Evolutionary conservation across 257 asterid genomes (phyloP), one percentile per base, ranked within the genome.

Genomic region (Lycium ferocissimum): DNA sequence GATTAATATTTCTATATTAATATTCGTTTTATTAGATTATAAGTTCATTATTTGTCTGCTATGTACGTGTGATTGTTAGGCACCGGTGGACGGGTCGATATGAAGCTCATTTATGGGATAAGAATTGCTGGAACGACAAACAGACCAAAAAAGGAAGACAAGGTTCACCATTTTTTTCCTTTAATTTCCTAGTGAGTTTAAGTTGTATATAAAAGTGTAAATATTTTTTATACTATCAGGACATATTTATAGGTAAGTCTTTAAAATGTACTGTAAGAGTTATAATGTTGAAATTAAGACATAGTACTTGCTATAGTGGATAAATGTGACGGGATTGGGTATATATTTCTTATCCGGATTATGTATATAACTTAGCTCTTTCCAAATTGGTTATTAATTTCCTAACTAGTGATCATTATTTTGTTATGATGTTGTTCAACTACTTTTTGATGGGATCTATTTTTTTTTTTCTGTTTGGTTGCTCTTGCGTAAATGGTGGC

Each of bases 101-200:
- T 67, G 99, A 96, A 91, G 99, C 99, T 85, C 99, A 96, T 90
- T 81, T 96, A 86, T 96, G 99, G 99, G 99, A 96, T 89, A 96
- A 95, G 89, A 91, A 96, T 71, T 91, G 97, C 89, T 96, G 98
- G 99, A 96, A 96, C 84, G 93, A 96, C 69, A 86, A 98, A 1
- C 99, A 94, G 66, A 96, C 84, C 87, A 96, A 92, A 89, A 96
- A 96, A 92, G 99, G 99, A 85, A 94, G 98, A 93, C 99, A 96
- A 81, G 84, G 84, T 81, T 61, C 15, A 12, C 7, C 7, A 4
- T 35, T 35, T 0, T 9, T 80, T 35, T 18, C 26, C 26, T 18
- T 4, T 59, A 0, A 26, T 7, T 12, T 35, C 0, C 4, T 18
- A 13, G 43, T 72, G 13, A 6, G 14, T 15, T 53, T 53, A 9